Conservation (phyloP, 495 filamentous ascomycete species). For the Lophiotrema nucula region DNA sequence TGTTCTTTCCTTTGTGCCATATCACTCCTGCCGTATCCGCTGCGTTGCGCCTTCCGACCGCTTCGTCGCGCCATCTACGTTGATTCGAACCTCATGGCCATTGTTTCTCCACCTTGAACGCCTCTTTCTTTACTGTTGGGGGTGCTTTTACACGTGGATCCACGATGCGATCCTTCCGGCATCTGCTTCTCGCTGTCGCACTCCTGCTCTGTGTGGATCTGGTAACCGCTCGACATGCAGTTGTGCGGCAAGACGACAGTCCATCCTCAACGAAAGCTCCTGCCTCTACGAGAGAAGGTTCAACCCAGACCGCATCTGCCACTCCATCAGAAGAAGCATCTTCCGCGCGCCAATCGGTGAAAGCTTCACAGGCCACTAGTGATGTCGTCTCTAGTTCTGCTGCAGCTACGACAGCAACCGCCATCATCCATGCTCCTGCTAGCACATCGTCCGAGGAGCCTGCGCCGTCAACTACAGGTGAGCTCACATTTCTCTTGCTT, state of each 20-base stretch:
- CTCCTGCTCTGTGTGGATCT: slow-evolving; percentile 14
- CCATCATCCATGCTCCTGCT: background rate
- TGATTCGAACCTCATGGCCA: slow-evolving; percentile 16
- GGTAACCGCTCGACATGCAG: background rate
- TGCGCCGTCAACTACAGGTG: slow-evolving; percentile 8
- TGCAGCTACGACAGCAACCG: background rate
- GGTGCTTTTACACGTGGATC: no score
- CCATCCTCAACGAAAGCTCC: slow-evolving; percentile 4
- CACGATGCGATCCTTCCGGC: slow-evolving; percentile 24
- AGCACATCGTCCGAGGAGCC: slow-evolving; percentile 2
- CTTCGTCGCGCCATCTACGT: slow-evolving; percentile 2
- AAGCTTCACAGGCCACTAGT: slow-evolving; percentile 1
- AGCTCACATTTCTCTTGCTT: no score
- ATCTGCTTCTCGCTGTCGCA: slow-evolving; percentile 16
- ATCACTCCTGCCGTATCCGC: background rate
- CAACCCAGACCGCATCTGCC: no score
- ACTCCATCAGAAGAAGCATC: no score
- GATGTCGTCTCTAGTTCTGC: slow-evolving; percentile 4
- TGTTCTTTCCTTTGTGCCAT: slow-evolving; percentile 4
- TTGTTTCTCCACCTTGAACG: slow-evolving; percentile 5
- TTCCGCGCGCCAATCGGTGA: background rate
- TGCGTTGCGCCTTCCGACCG: background rate
- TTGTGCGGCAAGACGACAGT: slow-evolving; percentile 21
- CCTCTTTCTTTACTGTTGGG: background rate
- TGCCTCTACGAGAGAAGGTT: background rate